Evolutionary conservation across 352 stramenopile genomes (phyloP).

Genomic region (Globisporangium ultimum): DNA sequence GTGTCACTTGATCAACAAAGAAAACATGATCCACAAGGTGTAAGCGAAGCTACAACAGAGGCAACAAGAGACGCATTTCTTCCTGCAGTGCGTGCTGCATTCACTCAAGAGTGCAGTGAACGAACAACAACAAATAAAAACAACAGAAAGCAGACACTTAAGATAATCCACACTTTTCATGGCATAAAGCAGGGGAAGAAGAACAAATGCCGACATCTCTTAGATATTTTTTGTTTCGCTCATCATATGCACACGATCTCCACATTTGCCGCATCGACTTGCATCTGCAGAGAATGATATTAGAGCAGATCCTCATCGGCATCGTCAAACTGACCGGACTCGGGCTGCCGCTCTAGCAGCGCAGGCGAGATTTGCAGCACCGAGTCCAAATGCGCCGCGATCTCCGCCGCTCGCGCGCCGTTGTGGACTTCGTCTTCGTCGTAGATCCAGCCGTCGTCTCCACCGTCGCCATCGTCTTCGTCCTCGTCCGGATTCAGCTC

Average conservation of each 20-base stretch:
- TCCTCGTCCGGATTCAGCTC: conserved; percentile 82
- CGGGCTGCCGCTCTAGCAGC: conserved; percentile 24
- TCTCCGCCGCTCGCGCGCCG: conserved; percentile 53
- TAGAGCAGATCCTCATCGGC: conserved; percentile 54
- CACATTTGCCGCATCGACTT: too few species aligned
- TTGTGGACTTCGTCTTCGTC: conserved; percentile 72
- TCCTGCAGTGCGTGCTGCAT: conserved; percentile 5
- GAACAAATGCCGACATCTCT: too few species aligned
- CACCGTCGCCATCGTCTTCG: conserved; percentile 37
- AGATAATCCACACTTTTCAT: too few species aligned
- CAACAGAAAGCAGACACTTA: too few species aligned
- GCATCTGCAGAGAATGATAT: too few species aligned
- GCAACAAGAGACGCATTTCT: too few species aligned
- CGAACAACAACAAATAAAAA: background rate
- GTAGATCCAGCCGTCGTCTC: conserved; percentile 72
- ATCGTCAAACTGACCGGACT: conserved; percentile 78
- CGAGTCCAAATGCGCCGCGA: conserved; percentile 67
- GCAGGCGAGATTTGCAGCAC: conserved; percentile 60
- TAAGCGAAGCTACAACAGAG: conserved; percentile 18
- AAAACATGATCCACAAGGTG: conserved; percentile 97
- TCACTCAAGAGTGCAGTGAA: background rate
- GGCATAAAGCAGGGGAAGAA: too few species aligned
- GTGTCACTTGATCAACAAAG: conserved; percentile 98
- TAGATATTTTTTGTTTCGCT: too few species aligned
- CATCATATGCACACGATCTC: too few species aligned